These are phyloP conservation scores for Brasilioporus rufonigricans DNA, from an alignment of 768 basidiomycete species.

Conservation along the genomic window DNA sequence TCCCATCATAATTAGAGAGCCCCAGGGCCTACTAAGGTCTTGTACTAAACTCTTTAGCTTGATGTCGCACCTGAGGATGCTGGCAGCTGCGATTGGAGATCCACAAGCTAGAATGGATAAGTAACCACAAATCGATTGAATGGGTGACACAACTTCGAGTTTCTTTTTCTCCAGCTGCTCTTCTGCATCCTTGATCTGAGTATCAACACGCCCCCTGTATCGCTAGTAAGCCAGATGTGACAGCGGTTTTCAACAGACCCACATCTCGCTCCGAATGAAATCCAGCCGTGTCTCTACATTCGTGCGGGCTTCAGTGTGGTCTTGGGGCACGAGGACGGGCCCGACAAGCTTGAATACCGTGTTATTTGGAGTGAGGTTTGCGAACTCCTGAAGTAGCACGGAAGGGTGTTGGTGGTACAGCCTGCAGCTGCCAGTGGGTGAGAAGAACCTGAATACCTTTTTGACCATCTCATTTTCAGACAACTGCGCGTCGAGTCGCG, in stretches of 20 bases:
- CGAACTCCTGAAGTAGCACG: conserved; percentile 67
- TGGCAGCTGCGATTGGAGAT: conserved; percentile 59
- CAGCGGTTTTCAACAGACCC: conserved; percentile 19
- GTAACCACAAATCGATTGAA: conserved; percentile 3
- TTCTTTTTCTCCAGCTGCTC: conserved; percentile 80
- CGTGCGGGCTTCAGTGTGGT: conserved; percentile 78
- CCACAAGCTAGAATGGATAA: conserved; percentile 50
- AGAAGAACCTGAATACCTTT: conserved; percentile 52
- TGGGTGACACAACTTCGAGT: conserved; percentile 53
- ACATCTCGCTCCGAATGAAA: conserved; percentile 90
- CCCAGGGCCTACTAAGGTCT: background rate
- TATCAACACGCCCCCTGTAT: conserved; percentile 72
- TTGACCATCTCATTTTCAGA: conserved; percentile 92
- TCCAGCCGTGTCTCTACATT: conserved; percentile 90
- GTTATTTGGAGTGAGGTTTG: conserved; percentile 67
- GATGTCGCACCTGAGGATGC: conserved; percentile 29
- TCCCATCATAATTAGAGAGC: background rate
- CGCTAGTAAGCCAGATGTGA: conserved; percentile 7
- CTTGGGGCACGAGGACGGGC: conserved; percentile 87
- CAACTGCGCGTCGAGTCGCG: conserved; percentile 85
- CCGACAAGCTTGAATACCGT: conserved; percentile 89
- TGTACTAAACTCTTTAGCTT: conserved; percentile 1
- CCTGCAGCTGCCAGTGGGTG: background rate
- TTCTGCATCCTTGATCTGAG: conserved; percentile 75
- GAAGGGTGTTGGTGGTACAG: background rate